Conservation (phyloP, 192 early-diverging fungal species). For the Kappamyces sp. region DNA sequence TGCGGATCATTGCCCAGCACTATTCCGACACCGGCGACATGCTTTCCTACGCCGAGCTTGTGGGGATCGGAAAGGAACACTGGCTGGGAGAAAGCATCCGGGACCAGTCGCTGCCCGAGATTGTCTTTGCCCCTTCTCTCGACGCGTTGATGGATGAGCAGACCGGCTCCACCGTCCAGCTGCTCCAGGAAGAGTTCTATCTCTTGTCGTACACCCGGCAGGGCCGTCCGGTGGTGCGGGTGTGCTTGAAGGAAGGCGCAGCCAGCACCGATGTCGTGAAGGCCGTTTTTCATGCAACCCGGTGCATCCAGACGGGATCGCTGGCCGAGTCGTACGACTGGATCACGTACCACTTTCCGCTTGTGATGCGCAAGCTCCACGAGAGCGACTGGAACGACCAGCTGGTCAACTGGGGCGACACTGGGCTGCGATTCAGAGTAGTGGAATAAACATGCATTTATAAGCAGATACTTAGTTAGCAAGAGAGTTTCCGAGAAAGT, state of each 20-base stretch:
- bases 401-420: conserved; percentile 10
- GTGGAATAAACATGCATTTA: too few relatives aligned
- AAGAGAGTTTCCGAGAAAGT: too few relatives aligned
- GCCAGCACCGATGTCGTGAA: conserved; percentile 52
- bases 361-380: background rate
- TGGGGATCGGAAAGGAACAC: conserved; percentile 25
- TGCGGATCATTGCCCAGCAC: conserved; percentile 41
- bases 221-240: background rate
- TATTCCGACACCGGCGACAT: conserved; percentile 48
- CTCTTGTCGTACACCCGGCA: conserved; percentile 43
- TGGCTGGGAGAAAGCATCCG: conserved; percentile 61
- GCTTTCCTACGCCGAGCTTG: conserved; percentile 32
- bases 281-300: conserved; percentile 49
- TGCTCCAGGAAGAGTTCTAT: conserved; percentile 53
- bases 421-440: conserved; percentile 1
- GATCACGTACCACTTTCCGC: background rate
- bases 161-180: conserved; percentile 20
- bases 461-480: too few relatives aligned
- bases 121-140: conserved; percentile 30
- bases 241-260: conserved; percentile 48
- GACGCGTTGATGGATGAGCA: conserved; percentile 39
- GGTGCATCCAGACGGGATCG: background rate
- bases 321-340: conserved; percentile 3
- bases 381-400: conserved; percentile 4
- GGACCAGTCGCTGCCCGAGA: conserved; percentile 8